phyloP scores from a whole-genome alignment of 345 rosid species.

The Brassica carinata region DNA sequence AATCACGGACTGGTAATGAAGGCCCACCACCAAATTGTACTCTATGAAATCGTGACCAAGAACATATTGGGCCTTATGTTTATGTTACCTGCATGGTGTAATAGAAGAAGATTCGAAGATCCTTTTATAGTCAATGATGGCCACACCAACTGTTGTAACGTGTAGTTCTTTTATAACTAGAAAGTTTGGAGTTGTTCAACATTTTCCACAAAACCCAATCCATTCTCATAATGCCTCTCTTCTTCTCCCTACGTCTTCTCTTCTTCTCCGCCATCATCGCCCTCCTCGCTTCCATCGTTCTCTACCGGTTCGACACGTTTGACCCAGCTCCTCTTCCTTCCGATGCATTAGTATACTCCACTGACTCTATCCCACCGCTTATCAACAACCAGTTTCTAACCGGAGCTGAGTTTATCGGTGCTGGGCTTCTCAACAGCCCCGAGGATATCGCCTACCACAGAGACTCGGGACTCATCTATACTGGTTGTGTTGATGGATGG shows the following conservation, averaged over 20 bases:
- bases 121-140: not conserved
- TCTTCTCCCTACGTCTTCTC: constrained; percentile 10
- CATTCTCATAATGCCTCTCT: not conserved
- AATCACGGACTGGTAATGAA: not conserved
- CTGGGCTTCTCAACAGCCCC: constrained; percentile 48
- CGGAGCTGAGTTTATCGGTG: constrained; percentile 57
- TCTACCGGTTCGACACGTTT: constrained; percentile 54
- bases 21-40: not conserved
- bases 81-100: not conserved
- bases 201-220: not conserved
- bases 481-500: constrained; percentile 81
- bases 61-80: not conserved
- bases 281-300: constrained; percentile 41
- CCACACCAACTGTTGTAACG: not conserved
- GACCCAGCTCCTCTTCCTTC: constrained; percentile 56
- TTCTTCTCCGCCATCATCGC: constrained; percentile 35
- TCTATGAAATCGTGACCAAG: not conserved
- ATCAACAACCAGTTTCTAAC: constrained; percentile 41
- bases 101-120: not conserved
- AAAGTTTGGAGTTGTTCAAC: not conserved
- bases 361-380: constrained; percentile 26
- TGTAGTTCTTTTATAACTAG: not conserved
- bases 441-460: constrained; percentile 65
- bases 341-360: constrained; percentile 35
- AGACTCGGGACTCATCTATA: constrained; percentile 50